Evolutionary conservation across 305 asterid species (phyloP).

Genomic region (Fraxinus nigra): DNA sequence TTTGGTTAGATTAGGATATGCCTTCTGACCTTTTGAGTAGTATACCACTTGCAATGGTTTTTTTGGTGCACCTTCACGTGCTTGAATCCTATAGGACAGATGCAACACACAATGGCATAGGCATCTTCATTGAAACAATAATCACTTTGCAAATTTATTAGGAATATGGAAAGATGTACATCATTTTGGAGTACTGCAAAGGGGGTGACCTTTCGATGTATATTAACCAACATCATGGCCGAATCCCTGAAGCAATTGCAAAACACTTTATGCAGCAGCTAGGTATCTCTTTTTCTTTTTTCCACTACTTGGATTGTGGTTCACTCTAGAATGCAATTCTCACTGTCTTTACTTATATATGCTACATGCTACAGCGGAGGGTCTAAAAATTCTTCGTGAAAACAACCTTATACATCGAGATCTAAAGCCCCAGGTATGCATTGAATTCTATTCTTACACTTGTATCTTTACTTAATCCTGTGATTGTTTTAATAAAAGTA

Average conservation of each 20-base stretch:
- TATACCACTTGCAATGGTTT: neutral
- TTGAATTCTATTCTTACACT: neutral
- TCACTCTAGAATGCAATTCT: conserved; percentile 2
- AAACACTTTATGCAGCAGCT: conserved; percentile 85
- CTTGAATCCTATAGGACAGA: conserved; percentile 4
- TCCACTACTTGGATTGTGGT: conserved; percentile 11
- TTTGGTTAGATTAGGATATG: neutral
- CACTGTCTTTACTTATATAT: conserved; percentile 5
- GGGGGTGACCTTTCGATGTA: conserved; percentile 85
- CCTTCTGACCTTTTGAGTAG: conserved; percentile 5
- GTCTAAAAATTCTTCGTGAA: conserved; percentile 80
- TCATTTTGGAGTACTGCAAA: conserved; percentile 75
- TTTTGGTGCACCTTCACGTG: neutral
- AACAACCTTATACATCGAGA: conserved; percentile 86
- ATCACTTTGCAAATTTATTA: conserved; percentile 30
- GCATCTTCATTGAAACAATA: conserved; percentile 8
- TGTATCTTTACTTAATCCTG: neutral
- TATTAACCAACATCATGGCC: conserved; percentile 64
- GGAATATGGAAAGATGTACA: conserved; percentile 85
- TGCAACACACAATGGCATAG: neutral
- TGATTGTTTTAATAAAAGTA: neutral
- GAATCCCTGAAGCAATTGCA: conserved; percentile 70
- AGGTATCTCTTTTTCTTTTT: conserved; percentile 36
- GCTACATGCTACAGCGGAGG: conserved; percentile 54
- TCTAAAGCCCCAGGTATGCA: conserved; percentile 82